phyloP scores from a whole-genome alignment of 2,329 filamentous ascomycete genomes.

The Fusarium poae region DNA sequence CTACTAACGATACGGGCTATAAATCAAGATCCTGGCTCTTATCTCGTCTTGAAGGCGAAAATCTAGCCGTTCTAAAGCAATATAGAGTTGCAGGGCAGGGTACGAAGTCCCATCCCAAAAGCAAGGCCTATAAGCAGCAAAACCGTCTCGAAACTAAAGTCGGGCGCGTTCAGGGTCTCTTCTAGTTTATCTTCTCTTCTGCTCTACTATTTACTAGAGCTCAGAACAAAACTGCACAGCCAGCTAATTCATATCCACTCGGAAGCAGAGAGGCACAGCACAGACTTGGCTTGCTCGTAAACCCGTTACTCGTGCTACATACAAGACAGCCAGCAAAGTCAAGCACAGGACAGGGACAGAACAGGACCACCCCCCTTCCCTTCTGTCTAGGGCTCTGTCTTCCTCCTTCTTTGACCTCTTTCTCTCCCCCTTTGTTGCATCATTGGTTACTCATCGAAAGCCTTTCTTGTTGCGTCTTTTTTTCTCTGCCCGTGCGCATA shows the following conservation, averaged over 20 bases:
- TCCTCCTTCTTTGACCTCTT: constrained; percentile 33
- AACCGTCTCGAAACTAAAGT: constrained; percentile 12
- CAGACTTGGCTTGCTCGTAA: constrained; percentile 23
- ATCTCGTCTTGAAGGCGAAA: constrained; percentile 22
- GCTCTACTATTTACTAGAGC: constrained; percentile 10
- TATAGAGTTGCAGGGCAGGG: constrained; percentile 43
- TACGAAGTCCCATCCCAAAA: constrained; percentile 1
- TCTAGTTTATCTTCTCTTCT: constrained; percentile 9
- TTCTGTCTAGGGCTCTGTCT: constrained; percentile 30
- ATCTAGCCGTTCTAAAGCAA: constrained; percentile 4
- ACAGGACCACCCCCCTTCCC: constrained; percentile 24
- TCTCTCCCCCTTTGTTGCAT: constrained; percentile 36
- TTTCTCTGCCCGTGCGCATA: constrained; percentile 19
- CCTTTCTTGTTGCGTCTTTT: constrained; percentile 17
- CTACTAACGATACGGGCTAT: constrained; percentile 5
- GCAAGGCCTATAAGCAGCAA: constrained; percentile 30
- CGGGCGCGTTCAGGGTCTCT: constrained; percentile 10
- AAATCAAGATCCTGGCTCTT: constrained; percentile 24
- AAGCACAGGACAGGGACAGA: not conserved
- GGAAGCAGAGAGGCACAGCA: constrained; percentile 29
- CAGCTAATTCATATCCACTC: constrained; percentile 25
- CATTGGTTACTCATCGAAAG: constrained; percentile 18
- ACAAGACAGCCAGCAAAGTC: constrained; percentile 3
- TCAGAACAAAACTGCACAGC: constrained; percentile 13
- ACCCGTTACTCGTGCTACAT: constrained; percentile 33